Evolutionary conservation across 1,284 basidiomycete species (phyloP).

Genomic region (Trametes polyzona): DNA sequence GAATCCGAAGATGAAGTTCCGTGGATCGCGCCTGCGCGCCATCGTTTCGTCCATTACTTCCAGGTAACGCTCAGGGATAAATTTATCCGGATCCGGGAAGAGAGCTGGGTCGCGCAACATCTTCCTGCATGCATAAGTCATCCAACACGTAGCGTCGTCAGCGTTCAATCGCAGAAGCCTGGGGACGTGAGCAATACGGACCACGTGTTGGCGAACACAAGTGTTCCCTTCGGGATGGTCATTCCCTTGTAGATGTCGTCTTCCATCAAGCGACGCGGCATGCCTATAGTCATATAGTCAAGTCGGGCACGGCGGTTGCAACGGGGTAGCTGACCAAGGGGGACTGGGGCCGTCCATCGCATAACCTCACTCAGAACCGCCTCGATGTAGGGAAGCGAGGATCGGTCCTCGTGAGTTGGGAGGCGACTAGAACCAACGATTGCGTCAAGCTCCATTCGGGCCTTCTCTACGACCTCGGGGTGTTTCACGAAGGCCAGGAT

Average conservation of each 20-base stretch:
- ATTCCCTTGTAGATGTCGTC: conserved; percentile 8
- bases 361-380: too few relatives aligned
- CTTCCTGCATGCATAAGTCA: too few relatives aligned
- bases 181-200: background rate
- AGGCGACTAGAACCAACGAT: conserved; percentile 36
- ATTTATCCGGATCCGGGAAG: conserved; percentile 38
- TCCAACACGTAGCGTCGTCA: too few relatives aligned
- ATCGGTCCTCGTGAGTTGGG: conserved; percentile 35
- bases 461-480: conserved; percentile 38
- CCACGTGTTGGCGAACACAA: conserved; percentile 7
- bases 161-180: too few relatives aligned
- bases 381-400: too few relatives aligned
- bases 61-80: conserved; percentile 40
- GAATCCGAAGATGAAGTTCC: conserved; percentile 35
- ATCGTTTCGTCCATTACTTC: conserved; percentile 23
- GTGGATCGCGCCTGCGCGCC: conserved; percentile 29
- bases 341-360: too few relatives aligned
- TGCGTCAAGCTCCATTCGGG: conserved; percentile 40
- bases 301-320: too few relatives aligned
- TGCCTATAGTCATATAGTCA: too few relatives aligned
- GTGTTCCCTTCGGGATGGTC: conserved; percentile 13
- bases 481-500: conserved; percentile 34
- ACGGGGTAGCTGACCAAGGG: too few relatives aligned
- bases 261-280: conserved; percentile 7
- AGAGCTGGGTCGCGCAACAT: conserved; percentile 40